A percentile compares a stretch with the other conserved stretches of the same genome.
phyloP scores from a whole-genome alignment of 768 basidiomycete species.

The Clitopilus hobsonii region DNA sequence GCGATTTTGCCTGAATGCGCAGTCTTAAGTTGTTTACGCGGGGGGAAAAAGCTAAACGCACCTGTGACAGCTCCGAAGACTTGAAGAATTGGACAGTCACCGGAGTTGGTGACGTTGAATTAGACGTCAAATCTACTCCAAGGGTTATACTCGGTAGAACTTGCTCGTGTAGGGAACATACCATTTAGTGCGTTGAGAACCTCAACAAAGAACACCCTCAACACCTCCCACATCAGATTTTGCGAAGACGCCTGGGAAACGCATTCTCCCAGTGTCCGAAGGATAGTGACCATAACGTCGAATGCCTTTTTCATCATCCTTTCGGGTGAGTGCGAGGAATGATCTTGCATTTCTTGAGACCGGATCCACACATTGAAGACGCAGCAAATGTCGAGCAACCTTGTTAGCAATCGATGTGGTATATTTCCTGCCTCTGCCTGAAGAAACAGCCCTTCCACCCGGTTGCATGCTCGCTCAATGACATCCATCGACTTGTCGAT shows the following conservation, averaged over 20 bases:
- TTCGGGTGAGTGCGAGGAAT: conserved; percentile 34
- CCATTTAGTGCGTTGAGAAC: conserved; percentile 37
- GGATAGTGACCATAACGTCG: conserved; percentile 35
- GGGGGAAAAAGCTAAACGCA: background rate
- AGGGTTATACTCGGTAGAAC: conserved; percentile 18
- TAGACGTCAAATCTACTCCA: conserved; percentile 8
- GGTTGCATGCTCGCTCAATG: conserved; percentile 43
- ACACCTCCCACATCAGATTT: conserved; percentile 33
- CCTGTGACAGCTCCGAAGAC: background rate
- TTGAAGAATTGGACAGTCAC: background rate
- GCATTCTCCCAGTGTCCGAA: conserved; percentile 43
- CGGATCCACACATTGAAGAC: conserved; percentile 48
- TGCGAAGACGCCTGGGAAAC: conserved; percentile 23
- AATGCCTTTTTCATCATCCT: conserved; percentile 44
- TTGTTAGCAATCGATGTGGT: conserved; percentile 43
- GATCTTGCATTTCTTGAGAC: background rate
- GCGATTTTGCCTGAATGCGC: conserved; percentile 31
- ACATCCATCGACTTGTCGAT: conserved; percentile 51
- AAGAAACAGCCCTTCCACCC: conserved; percentile 47
- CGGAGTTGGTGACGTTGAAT: background rate
- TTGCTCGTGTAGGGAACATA: conserved; percentile 21
- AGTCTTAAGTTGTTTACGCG: no score
- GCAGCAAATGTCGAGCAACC: conserved; percentile 49
- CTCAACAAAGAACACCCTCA: conserved; percentile 36
- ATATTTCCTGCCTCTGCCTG: conserved; percentile 37